These are phyloP conservation scores for Pseudevernia furfuracea DNA, from an alignment of 495 filamentous ascomycete genomes.

Conservation along the genomic window DNA sequence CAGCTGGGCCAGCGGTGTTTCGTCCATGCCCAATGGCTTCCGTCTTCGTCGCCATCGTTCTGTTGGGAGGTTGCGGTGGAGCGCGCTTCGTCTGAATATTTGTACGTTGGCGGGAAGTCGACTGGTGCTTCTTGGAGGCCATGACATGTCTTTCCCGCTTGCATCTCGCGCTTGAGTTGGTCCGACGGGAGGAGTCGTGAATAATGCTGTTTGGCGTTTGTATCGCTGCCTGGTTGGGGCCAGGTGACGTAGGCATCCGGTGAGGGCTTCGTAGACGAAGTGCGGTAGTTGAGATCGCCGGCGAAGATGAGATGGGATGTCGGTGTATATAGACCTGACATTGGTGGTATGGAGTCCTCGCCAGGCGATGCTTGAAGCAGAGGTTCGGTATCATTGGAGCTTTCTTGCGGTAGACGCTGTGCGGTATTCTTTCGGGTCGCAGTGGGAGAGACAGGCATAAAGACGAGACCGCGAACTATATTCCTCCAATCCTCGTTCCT, in stretches of 20 bases:
- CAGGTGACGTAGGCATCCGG: constrained; percentile 46
- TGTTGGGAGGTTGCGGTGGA: constrained; percentile 28
- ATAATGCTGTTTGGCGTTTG: constrained; percentile 45
- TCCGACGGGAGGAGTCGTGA: constrained; percentile 61
- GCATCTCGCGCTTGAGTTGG: constrained; percentile 65
- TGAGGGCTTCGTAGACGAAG: constrained; percentile 51
- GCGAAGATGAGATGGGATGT: constrained; percentile 73
- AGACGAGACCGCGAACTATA: constrained; percentile 73
- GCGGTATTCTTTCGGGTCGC: not conserved
- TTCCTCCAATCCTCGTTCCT: constrained; percentile 80
- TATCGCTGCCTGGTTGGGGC: constrained; percentile 48
- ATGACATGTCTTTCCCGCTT: constrained; percentile 59
- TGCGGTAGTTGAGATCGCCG: constrained; percentile 94
- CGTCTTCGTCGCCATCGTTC: constrained; percentile 28
- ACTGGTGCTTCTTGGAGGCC: constrained; percentile 67
- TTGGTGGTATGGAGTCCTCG: constrained; percentile 21
- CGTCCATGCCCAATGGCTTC: constrained; percentile 65
- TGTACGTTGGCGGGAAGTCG: constrained; percentile 87
- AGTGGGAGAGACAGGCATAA: constrained; percentile 33
- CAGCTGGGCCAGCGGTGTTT: constrained; percentile 80
- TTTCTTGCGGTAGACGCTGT: constrained; percentile 19
- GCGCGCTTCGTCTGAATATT: constrained; percentile 51
- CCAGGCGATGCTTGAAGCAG: constrained; percentile 33
- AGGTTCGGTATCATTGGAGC: constrained; percentile 36
- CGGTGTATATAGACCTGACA: constrained; percentile 59